Evolutionary conservation across 306 rosid species (phyloP).

Genomic region (Acmispon strigosus): DNA sequence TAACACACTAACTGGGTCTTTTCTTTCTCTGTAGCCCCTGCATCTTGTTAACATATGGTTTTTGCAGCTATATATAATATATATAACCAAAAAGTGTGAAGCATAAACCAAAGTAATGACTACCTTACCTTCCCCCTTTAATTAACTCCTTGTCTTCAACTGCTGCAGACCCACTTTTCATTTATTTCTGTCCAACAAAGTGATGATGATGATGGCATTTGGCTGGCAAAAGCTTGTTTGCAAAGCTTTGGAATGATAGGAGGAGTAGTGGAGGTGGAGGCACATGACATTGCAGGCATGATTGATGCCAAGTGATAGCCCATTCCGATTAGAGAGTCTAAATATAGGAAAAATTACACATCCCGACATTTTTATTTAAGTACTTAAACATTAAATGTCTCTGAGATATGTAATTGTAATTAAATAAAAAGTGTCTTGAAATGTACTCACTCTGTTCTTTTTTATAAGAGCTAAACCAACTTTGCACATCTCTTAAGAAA

Average conservation of each 20-base stretch:
- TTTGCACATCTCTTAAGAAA: no score
- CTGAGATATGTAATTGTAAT: no score
- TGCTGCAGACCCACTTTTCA: neutral
- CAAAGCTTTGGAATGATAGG: neutral
- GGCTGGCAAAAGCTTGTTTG: neutral
- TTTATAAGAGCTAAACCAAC: no score
- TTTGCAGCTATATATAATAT: slow-evolving; percentile 6
- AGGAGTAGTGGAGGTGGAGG: neutral
- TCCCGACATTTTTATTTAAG: no score
- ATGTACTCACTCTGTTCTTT: no score
- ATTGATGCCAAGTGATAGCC: no score
- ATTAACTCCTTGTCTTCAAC: slow-evolving; percentile 13
- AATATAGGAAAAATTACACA: no score
- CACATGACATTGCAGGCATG: neutral
- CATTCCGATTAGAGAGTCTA: no score
- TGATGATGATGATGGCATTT: neutral
- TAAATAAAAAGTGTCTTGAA: no score
- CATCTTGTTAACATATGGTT: neutral
- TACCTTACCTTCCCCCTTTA: neutral
- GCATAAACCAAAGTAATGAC: neutral
- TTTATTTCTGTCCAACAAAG: neutral
- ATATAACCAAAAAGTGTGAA: neutral
- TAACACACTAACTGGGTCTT: neutral
- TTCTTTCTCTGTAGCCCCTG: slow-evolving; percentile 13
- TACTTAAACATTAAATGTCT: no score